Evolutionary conservation across 2,329 filamentous ascomycete species (phyloP).

Genomic region (Exophiala lecanii-corni): DNA sequence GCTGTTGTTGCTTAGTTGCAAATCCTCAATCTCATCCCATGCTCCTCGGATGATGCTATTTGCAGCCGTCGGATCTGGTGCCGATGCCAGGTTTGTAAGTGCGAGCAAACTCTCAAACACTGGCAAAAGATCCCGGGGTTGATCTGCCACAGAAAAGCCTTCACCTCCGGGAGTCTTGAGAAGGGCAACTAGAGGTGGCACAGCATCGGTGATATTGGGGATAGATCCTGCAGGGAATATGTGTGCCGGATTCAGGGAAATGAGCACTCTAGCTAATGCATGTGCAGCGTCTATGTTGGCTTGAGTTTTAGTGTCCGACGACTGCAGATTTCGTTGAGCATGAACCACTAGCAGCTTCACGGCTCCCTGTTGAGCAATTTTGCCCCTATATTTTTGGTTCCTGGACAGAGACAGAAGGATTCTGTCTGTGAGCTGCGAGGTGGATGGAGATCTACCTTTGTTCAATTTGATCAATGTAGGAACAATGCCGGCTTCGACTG

Average conservation of each 20-base stretch:
- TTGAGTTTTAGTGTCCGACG: slow-evolving; percentile 23
- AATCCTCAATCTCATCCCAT: slow-evolving; percentile 75
- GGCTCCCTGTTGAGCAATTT: slow-evolving; percentile 88
- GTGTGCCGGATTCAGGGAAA: slow-evolving; percentile 77
- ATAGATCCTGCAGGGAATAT: slow-evolving; percentile 77
- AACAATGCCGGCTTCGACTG: slow-evolving; percentile 74
- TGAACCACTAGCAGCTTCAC: slow-evolving; percentile 75
- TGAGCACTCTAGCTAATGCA: slow-evolving; percentile 77
- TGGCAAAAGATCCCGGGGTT: slow-evolving; percentile 72
- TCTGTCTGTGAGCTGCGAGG: slow-evolving; percentile 66
- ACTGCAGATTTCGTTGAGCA: slow-evolving; percentile 38
- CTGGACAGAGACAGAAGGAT: slow-evolving; percentile 75
- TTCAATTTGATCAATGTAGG: slow-evolving; percentile 72
- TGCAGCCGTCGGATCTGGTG: slow-evolving; percentile 44
- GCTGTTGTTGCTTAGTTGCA: slow-evolving; percentile 69
- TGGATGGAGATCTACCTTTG: slow-evolving; percentile 64
- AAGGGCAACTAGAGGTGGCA: slow-evolving; percentile 73
- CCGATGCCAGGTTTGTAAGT: slow-evolving; percentile 84
- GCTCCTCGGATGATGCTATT: slow-evolving; percentile 70
- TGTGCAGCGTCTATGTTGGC: slow-evolving; percentile 61
- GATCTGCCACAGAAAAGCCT: slow-evolving; percentile 29
- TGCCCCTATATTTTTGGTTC: slow-evolving; percentile 67
- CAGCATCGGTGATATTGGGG: slow-evolving; percentile 68
- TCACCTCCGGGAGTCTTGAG: slow-evolving; percentile 46
- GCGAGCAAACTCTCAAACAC: slow-evolving; percentile 88